phyloP scores from a whole-genome alignment of 768 basidiomycete species.

The Cytidiella melzeri region DNA sequence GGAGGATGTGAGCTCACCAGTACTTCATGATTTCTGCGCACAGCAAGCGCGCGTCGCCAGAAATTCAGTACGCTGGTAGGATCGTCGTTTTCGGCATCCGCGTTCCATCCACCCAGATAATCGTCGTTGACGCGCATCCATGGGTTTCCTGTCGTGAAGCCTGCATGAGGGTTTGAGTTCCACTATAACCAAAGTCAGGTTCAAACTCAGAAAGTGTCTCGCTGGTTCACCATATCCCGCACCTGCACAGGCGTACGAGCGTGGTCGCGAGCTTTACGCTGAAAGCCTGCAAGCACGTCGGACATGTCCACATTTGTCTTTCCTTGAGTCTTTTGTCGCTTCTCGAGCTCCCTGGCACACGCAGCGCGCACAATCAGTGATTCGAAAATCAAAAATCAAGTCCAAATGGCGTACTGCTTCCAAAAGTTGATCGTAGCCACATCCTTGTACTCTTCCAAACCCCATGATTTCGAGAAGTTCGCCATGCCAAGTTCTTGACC shows the following conservation, averaged over 20 bases:
- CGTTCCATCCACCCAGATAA: constrained; percentile 51
- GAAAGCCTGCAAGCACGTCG: constrained; percentile 51
- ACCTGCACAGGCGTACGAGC: constrained; percentile 67
- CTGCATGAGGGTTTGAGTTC: constrained; percentile 47
- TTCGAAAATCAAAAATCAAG: neutral
- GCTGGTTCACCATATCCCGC: too few relatives aligned
- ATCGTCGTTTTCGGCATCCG: constrained; percentile 39
- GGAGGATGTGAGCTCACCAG: too few relatives aligned
- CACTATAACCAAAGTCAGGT: too few relatives aligned
- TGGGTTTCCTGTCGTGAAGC: constrained; percentile 58
- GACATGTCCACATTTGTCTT: constrained; percentile 49
- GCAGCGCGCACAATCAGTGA: neutral
- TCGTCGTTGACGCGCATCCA: constrained; percentile 79
- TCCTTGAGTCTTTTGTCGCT: constrained; percentile 23
- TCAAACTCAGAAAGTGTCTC: too few relatives aligned
- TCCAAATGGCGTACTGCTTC: constrained; percentile 36
- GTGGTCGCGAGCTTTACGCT: constrained; percentile 66
- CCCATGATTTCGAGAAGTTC: constrained; percentile 59
- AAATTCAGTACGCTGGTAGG: constrained; percentile 50
- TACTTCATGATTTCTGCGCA: constrained; percentile 51
- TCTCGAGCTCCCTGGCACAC: constrained; percentile 23
- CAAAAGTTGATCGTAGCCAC: constrained; percentile 57
- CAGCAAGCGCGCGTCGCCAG: constrained; percentile 48
- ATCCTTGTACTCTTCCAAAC: constrained; percentile 69
- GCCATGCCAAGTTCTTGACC: constrained; percentile 68